phyloP scores from a whole-genome alignment of 2,329 filamentous ascomycete genomes.

The Grosmannia serpens region DNA sequence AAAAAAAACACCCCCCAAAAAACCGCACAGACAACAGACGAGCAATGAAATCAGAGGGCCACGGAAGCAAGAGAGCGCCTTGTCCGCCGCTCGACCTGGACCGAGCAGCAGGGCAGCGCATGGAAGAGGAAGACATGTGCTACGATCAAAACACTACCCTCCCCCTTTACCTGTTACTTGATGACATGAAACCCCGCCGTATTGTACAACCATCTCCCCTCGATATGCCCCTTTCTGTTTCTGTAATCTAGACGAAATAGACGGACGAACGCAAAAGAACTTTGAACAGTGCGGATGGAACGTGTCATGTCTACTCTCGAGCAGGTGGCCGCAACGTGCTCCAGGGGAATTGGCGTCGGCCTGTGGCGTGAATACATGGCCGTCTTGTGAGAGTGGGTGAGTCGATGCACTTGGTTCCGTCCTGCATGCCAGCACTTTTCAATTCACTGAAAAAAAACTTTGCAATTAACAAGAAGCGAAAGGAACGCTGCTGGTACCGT shows the following conservation, averaged over 20 bases:
- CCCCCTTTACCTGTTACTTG: neutral
- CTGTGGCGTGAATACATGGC: neutral
- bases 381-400: neutral
- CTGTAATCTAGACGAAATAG: conserved; percentile 17
- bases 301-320: neutral
- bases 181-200: neutral
- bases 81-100: neutral
- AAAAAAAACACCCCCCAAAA: no score
- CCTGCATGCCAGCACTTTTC: neutral
- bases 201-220: conserved; percentile 9
- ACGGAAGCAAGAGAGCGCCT: neutral
- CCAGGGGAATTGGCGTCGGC: neutral
- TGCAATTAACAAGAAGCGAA: neutral
- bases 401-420: neutral
- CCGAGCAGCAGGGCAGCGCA: neutral
- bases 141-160: neutral
- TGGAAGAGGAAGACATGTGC: neutral
- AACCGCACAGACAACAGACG: conserved; percentile 2
- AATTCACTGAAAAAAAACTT: neutral
- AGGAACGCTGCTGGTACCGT: neutral
- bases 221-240: conserved; percentile 8
- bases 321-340: neutral
- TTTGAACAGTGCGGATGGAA: neutral
- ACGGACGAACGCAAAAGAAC: neutral
- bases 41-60: neutral